Conservation (phyloP, 2,329 filamentous ascomycete genomes). For the Aureobasidium sp. region DNA sequence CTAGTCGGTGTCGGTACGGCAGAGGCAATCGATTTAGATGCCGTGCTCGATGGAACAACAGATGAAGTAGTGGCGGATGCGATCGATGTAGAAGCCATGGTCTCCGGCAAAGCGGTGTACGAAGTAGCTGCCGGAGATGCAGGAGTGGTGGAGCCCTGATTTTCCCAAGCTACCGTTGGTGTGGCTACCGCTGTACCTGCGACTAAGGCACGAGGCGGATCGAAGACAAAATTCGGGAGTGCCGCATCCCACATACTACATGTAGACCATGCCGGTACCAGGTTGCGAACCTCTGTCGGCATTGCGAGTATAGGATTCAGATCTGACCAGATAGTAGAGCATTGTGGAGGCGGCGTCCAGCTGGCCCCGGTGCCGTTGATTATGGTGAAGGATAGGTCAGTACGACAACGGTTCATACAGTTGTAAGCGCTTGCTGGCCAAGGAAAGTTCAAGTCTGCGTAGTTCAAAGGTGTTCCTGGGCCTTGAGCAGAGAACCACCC, state of each 20-base stretch:
- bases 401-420: conserved; percentile 15
- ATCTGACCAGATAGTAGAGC: conserved; percentile 17
- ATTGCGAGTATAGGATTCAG: conserved; percentile 18
- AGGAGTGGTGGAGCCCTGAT: not conserved
- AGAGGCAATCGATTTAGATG: not conserved
- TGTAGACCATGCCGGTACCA: conserved; percentile 14
- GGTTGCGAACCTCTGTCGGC: conserved; percentile 14
- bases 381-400: not conserved
- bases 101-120: not conserved
- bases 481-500: conserved; percentile 11
- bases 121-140: conserved; percentile 6
- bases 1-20: not conserved
- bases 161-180: not conserved
- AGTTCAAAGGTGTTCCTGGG: conserved; percentile 15
- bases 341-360: conserved; percentile 10
- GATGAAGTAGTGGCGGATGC: not conserved
- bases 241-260: conserved; percentile 15
- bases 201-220: conserved; percentile 17
- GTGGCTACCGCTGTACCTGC: not conserved
- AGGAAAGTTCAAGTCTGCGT: conserved; percentile 20
- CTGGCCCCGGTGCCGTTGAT: not conserved
- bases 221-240: conserved; percentile 16
- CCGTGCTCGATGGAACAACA: not conserved
- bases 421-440: conserved; percentile 19
- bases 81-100: not conserved